Evolutionary conservation across 1,284 basidiomycete genomes (phyloP), one percentile per base, ranked within the genome.

Genomic region (Fomitopsis schrenkii): DNA sequence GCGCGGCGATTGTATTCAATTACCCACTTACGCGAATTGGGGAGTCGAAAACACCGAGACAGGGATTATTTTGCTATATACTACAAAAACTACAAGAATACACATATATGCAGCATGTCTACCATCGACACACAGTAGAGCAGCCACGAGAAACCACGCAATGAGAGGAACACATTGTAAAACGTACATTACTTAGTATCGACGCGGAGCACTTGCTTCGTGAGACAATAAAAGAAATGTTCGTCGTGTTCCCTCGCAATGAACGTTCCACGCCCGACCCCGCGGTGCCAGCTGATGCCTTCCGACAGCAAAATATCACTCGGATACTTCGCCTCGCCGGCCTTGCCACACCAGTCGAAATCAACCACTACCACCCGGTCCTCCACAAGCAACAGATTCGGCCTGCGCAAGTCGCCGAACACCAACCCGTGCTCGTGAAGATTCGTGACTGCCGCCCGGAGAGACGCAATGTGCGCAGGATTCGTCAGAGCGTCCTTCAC

Each of bases 311-410:
- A 2, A 9, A 53, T 33, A 14, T 53, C 50, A 26, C 50, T 53
- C 19, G 64, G 66, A 45, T 66, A 66, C 22, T 58, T 42, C 41
- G 44, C 63, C 60, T 48, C 44, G 35, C 64, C 62, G 14, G 57
- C 63, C 57, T 57, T 42, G n/a, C 69, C 69, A 61, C 65, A 61
- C 69, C 67, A 68, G 56, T 70, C 67, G 59, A 70, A 71, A 62
- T 70, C 70, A 17, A 71, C 63, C 22, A 72, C 59, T 44, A 70
- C 58, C 28, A 61, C 42, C 33, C 64, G 60, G 28, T 55, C 46
- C n/a, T 26, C 59, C 44, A 19, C 41, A 10, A 66, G 28, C 36
- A 71, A 19, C 35, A 70, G 45, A 57, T 71, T 70, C 50, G 63
- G 62, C 33, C 35, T 30, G 8, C 69, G 65, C 19, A 71, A 58